A percentile compares a stretch with the other conserved stretches of the same genome.
Conservation (phyloP, 2,329 filamentous ascomycete genomes). For the Monilinia aucupariae region DNA sequence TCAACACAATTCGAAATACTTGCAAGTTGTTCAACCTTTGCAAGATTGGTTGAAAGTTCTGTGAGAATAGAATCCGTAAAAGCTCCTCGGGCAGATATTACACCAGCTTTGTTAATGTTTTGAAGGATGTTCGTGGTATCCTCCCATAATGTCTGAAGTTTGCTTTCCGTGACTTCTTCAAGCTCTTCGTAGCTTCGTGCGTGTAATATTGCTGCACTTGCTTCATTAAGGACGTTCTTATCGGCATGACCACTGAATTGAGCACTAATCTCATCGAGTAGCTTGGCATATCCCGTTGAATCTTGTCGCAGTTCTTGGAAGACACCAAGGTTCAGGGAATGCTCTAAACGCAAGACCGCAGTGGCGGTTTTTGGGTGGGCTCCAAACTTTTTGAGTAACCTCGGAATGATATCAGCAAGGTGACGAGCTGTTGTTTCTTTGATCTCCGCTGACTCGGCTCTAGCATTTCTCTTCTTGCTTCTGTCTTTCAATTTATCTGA, state of each 20-base stretch:
- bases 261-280: constrained; percentile 87
- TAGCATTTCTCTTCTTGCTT: constrained; percentile 45
- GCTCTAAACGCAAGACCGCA: constrained; percentile 77
- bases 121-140: constrained; percentile 69
- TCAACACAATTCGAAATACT: constrained; percentile 74
- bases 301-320: constrained; percentile 88
- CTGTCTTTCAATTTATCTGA: constrained; percentile 55
- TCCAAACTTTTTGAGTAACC: constrained; percentile 86
- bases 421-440: constrained; percentile 75
- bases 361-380: constrained; percentile 82
- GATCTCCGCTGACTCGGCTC: constrained; percentile 58
- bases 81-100: constrained; percentile 66
- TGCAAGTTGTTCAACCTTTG: constrained; percentile 75
- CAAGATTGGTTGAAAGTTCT: constrained; percentile 66
- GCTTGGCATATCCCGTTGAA: constrained; percentile 68
- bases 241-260: constrained; percentile 94
- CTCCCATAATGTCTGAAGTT: constrained; percentile 80
- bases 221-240: constrained; percentile 77
- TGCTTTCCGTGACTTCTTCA: constrained; percentile 76
- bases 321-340: constrained; percentile 77
- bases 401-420: constrained; percentile 74
- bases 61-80: constrained; percentile 60
- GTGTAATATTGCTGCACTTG: constrained; percentile 74
- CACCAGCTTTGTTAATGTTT: constrained; percentile 56
- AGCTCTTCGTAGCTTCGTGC: constrained; percentile 83